These are phyloP conservation scores for Leccinum fibrillosum DNA, from an alignment of 768 basidiomycete species.

Conservation along the genomic window DNA sequence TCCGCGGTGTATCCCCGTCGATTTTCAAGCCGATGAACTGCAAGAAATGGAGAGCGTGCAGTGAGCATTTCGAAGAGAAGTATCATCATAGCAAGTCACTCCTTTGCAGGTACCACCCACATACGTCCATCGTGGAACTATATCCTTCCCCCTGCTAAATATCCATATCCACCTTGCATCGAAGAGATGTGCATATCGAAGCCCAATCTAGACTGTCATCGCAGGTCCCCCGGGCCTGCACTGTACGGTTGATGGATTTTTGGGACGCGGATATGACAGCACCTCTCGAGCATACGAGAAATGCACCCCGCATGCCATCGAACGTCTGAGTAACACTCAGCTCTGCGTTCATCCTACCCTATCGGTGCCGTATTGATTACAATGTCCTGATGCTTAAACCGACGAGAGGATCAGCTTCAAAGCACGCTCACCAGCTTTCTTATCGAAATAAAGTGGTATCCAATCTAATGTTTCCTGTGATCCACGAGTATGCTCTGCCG, in stretches of 20 bases:
- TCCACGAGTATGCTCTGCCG: neutral
- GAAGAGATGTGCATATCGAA: neutral
- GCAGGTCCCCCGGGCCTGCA: neutral
- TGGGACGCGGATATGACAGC: too few relatives aligned
- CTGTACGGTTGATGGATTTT: neutral
- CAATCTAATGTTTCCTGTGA: neutral
- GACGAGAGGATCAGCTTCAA: neutral
- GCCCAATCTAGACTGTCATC: constrained; percentile 10
- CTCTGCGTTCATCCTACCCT: neutral
- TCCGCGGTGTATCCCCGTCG: constrained; percentile 16
- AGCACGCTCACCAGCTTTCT: neutral
- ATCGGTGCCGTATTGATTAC: neutral
- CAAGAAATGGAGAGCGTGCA: neutral
- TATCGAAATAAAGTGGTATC: neutral
- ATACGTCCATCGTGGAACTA: constrained; percentile 9
- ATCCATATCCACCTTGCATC: constrained; percentile 10
- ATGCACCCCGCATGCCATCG: neutral
- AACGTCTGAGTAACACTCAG: neutral
- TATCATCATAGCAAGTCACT: neutral
- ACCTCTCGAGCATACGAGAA: neutral
- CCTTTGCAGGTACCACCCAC: constrained; percentile 20
- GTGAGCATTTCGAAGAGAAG: neutral
- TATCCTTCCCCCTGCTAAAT: constrained; percentile 12
- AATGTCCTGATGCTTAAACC: neutral
- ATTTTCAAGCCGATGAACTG: constrained; percentile 7